phyloP scores from a whole-genome alignment of 495 filamentous ascomycete species.

The Penicillium argentinense region DNA sequence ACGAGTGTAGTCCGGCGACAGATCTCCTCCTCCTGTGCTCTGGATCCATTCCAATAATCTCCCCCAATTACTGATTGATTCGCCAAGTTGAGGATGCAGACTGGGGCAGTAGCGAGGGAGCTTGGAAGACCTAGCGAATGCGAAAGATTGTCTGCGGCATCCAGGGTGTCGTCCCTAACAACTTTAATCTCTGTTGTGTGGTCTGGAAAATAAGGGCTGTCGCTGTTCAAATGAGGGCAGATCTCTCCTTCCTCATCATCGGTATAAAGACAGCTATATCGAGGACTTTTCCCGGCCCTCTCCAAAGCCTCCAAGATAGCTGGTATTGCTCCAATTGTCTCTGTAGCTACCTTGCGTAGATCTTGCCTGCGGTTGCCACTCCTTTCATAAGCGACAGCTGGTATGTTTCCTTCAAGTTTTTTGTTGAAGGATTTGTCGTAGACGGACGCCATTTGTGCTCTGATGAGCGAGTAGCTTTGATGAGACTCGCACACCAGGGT shows the following conservation, averaged over 20 bases:
- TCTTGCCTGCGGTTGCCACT: not conserved
- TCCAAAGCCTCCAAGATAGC: constrained; percentile 1
- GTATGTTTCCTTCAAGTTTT: not conserved
- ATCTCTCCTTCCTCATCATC: not conserved
- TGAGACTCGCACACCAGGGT: too few species aligned
- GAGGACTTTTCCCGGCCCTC: not conserved
- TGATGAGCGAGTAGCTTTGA: too few species aligned
- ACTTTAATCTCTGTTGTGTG: constrained; percentile 38
- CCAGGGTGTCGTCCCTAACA: constrained; percentile 50
- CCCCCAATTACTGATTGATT: constrained; percentile 53
- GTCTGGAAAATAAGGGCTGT: constrained; percentile 11
- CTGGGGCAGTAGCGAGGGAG: too few species aligned
- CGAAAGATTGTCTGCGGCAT: constrained; percentile 46
- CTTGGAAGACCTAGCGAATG: too few species aligned
- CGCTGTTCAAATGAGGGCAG: not conserved
- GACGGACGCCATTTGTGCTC: too few species aligned
- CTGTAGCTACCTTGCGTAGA: constrained; percentile 7
- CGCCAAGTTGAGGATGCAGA: constrained; percentile 63
- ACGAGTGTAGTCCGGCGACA: constrained; percentile 62
- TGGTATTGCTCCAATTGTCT: constrained; percentile 19
- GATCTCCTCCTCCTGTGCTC: constrained; percentile 66
- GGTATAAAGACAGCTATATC: not conserved
- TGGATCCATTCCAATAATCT: constrained; percentile 53
- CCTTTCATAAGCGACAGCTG: not conserved
- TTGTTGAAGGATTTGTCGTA: too few species aligned